Conservation (phyloP, 2,329 filamentous ascomycete genomes). For the Fusarium sp. region DNA sequence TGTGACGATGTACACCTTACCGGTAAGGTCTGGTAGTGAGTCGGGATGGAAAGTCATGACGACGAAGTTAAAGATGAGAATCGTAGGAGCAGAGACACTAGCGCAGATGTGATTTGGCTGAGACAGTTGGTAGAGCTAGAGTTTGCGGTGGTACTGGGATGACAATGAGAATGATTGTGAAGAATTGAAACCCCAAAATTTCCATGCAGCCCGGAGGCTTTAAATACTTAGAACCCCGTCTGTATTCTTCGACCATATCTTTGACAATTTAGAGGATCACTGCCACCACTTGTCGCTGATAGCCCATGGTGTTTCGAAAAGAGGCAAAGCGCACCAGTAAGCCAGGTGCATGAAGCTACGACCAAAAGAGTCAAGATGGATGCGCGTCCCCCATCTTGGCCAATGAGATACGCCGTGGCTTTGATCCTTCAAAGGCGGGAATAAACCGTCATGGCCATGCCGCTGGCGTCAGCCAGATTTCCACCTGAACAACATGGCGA, state of each 20-base stretch:
- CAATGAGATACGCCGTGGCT: not conserved
- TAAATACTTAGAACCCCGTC: not conserved
- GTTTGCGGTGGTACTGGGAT: not conserved
- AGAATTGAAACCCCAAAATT: not conserved
- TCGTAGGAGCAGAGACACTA: not conserved
- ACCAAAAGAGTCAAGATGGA: not conserved
- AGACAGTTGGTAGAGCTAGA: no score
- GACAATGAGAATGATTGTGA: not conserved
- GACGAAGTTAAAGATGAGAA: not conserved
- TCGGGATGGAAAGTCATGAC: conserved; percentile 30
- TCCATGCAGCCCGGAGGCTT: not conserved
- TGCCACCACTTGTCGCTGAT: not conserved
- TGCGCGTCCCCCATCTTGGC: accelerated
- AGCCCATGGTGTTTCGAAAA: conserved; percentile 11
- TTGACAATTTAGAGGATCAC: not conserved
- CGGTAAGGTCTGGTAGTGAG: conserved; percentile 15
- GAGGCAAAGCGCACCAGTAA: conserved; percentile 4
- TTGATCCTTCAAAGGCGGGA: not conserved
- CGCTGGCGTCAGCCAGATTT: conserved; percentile 4
- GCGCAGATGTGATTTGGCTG: not conserved
- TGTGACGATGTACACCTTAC: conserved; percentile 30
- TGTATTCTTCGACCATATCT: no score
- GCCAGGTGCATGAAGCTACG: conserved; percentile 9
- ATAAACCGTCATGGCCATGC: not conserved
- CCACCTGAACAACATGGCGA: not conserved